Evolutionary conservation across 2,329 filamentous ascomycete genomes (phyloP).

Genomic region (Camptophora hylomeconis): DNA sequence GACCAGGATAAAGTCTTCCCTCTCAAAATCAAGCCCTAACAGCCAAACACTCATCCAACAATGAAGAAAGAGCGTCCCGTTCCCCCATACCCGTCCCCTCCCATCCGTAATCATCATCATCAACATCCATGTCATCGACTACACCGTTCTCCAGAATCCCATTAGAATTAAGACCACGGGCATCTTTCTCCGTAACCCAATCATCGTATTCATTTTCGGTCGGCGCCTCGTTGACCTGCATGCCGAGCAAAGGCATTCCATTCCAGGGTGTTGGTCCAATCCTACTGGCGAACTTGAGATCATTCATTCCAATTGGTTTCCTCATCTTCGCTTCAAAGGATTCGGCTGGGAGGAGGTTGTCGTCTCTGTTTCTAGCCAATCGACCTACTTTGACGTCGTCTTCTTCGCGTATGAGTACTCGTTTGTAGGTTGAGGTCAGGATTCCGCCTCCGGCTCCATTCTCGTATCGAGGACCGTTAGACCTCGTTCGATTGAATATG

Average conservation of each 20-base stretch:
- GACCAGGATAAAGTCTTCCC: no score
- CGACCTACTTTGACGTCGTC: conserved; percentile 60
- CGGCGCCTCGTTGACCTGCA: conserved; percentile 56
- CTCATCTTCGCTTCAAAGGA: conserved; percentile 61
- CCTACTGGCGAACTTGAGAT: conserved; percentile 62
- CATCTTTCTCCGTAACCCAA: conserved; percentile 32
- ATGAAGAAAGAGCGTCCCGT: conserved; percentile 19
- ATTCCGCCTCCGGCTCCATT: conserved; percentile 58
- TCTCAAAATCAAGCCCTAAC: conserved; percentile 11
- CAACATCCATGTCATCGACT: conserved; percentile 21
- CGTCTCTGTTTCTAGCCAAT: conserved; percentile 54
- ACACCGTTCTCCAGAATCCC: conserved; percentile 7
- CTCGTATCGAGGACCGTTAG: conserved; percentile 42
- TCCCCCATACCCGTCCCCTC: conserved; percentile 39
- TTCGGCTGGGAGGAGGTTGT: conserved; percentile 68
- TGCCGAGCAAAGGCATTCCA: conserved; percentile 62
- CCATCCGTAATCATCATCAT: conserved; percentile 46
- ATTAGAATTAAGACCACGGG: conserved; percentile 23
- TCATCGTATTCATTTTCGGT: conserved; percentile 64
- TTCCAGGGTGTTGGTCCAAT: conserved; percentile 64
- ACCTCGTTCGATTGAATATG: conserved; percentile 41
- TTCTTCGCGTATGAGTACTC: conserved; percentile 65
- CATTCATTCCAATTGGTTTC: conserved; percentile 60
- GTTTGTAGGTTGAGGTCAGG: conserved; percentile 65
- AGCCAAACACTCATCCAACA: conserved; percentile 29